Evolutionary conservation across 2,329 filamentous ascomycete genomes (phyloP), one percentile per base, ranked within the genome.

Genomic region (Monosporascus cannonballus): DNA sequence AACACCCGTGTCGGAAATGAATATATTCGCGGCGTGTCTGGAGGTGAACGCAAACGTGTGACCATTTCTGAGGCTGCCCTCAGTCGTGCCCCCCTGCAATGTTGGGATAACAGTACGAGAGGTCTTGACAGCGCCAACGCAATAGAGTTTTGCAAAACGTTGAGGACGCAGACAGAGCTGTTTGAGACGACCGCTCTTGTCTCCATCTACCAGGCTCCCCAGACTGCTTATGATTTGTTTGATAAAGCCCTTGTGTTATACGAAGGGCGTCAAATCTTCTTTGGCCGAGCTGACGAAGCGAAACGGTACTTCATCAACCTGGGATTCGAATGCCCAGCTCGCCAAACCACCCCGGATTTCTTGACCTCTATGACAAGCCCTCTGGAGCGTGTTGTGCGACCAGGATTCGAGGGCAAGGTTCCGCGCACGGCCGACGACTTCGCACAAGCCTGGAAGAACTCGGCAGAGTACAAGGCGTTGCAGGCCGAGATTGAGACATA

Each of bases 1-100:
- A 85, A 90, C 71, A 90, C 86, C 3, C 76, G 79, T 17, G 86
- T 90, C 22, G 87, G 87, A 48, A 89, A 90, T 69, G 86, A 90
- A 68, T 90, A 83, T 64, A 74, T 90, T 30, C 84, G 87, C 53
- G 87, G 87, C 68, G 86, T 90, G 9, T 86, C 82, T 27, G 87
- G 87, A 64, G 87, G 87, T 64, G 86, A 90, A 75, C 77, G 85
- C 50, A 85, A 85, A 72, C 80, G 84, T 64, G 84, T 84, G 25
- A 83, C 80, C 57, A 84, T 85, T 56, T 76, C 81, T 44, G 81
- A 85, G 66, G 80, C 80, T 9, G 74, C 78, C 14, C 71, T 84
- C n/a, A 81, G 80, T 15, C 76, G 76, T 36, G 78, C 80, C 2
- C 80, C 80, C 9, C 70, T 84, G n/a, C 81, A 84, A 64, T 83